A percentile compares a stretch with the other conserved stretches of the same genome.
Conservation (phyloP, 2,329 filamentous ascomycete genomes). For the Phaeosphaeriaceae sp. region DNA sequence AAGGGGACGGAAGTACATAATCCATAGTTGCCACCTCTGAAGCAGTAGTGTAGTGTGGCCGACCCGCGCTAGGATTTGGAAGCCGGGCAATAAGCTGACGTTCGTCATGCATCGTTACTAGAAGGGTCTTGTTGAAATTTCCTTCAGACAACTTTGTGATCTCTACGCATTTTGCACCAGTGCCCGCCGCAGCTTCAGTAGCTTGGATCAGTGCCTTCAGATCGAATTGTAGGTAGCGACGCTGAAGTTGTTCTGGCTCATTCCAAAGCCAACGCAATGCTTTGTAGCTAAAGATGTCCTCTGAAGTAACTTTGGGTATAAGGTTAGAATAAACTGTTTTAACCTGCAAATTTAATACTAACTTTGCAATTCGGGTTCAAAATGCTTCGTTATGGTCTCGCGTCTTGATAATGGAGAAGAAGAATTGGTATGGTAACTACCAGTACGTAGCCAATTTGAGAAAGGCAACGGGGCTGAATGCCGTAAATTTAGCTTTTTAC, state of each 20-base stretch:
- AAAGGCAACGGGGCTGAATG: no score
- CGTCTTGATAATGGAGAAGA: no score
- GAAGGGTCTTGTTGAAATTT: constrained; percentile 2
- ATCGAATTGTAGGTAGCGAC: neutral
- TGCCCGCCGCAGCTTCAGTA: neutral
- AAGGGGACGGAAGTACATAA: no score
- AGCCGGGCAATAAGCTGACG: neutral
- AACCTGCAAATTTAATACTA: no score
- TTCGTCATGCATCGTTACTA: neutral
- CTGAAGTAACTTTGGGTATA: neutral
- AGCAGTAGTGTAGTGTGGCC: neutral
- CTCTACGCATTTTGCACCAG: neutral
- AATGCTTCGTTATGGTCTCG: no score
- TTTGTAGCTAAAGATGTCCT: neutral
- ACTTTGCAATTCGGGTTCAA: no score
- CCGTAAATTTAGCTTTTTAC: no score
- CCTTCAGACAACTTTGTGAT: neutral
- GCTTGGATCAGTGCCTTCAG: neutral
- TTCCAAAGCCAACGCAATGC: constrained; percentile 2
- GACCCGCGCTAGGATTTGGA: neutral
- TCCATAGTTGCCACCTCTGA: no score
- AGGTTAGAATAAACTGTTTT: no score
- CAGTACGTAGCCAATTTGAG: no score
- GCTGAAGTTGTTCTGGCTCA: neutral
- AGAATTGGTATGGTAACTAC: no score